Conservation (phyloP, 2,329 filamentous ascomycete species). For the Penicillium digitatum region DNA sequence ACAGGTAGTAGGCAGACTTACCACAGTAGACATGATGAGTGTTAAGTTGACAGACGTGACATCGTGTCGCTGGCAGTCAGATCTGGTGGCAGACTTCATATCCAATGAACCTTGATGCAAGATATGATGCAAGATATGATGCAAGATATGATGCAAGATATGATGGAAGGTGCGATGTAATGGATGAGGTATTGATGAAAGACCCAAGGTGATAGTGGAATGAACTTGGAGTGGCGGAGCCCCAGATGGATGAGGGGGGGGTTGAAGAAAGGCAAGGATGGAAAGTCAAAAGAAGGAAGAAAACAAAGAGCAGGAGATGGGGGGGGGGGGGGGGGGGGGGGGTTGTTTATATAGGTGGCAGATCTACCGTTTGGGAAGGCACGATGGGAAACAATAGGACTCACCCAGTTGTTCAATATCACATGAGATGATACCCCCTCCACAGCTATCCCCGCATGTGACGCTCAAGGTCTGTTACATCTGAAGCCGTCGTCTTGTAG, state of each 20-base stretch:
- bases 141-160: background rate
- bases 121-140: background rate
- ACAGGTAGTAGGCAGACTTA: background rate
- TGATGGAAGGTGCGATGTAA: background rate
- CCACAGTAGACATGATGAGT: background rate
- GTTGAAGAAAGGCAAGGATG: background rate
- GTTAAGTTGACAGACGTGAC: background rate
- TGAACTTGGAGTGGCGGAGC: background rate
- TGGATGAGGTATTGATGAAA: background rate
- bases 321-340: background rate
- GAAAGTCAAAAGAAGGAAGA: background rate
- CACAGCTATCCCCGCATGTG: background rate
- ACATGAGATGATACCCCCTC: background rate
- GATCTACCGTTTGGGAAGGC: background rate
- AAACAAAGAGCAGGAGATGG: background rate
- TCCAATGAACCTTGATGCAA: background rate
- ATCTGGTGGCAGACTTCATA: background rate
- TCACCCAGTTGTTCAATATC: background rate
- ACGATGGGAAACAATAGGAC: background rate
- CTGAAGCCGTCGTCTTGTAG: background rate
- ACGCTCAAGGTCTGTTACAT: background rate
- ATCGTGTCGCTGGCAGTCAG: background rate
- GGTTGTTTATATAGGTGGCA: background rate
- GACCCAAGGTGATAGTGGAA: background rate
- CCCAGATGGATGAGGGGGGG: background rate